Evolutionary conservation across 2,329 filamentous ascomycete species (phyloP).

Genomic region (Talaromyces pinophilus): DNA sequence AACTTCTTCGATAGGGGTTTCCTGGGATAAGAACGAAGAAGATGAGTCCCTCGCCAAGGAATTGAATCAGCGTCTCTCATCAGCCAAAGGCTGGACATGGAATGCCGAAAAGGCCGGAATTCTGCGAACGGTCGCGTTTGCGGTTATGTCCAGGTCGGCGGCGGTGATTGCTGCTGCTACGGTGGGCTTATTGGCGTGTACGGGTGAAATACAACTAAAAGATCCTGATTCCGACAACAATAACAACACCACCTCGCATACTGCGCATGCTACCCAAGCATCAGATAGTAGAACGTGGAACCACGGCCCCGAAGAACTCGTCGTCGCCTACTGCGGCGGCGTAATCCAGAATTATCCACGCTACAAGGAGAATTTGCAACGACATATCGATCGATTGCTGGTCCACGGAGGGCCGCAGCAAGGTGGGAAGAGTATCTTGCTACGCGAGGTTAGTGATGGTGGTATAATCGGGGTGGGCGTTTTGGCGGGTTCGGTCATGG

Average conservation of each 20-base stretch:
- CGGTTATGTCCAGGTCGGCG: constrained; percentile 69
- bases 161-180: constrained; percentile 70
- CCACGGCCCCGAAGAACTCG: constrained; percentile 56
- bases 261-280: background rate
- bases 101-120: constrained; percentile 58
- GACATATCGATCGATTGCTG: constrained; percentile 62
- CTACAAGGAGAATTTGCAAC: constrained; percentile 67
- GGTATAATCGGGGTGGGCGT: constrained; percentile 56
- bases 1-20: no score
- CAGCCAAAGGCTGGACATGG: constrained; percentile 57
- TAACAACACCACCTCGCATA: background rate
- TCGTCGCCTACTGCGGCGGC: constrained; percentile 75
- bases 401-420: constrained; percentile 43
- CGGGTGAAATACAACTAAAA: constrained; percentile 60
- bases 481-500: constrained; percentile 48
- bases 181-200: constrained; percentile 65
- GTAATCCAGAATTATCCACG: constrained; percentile 75
- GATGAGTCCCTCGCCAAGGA: constrained; percentile 48
- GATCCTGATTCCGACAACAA: background rate
- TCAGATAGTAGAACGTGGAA: constrained; percentile 29
- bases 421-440: constrained; percentile 50
- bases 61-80: constrained; percentile 53
- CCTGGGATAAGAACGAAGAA: constrained; percentile 32
- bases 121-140: constrained; percentile 64
- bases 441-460: constrained; percentile 54